Conservation (phyloP, 2,329 filamentous ascomycete species). For the Elsinoe arachidis region DNA sequence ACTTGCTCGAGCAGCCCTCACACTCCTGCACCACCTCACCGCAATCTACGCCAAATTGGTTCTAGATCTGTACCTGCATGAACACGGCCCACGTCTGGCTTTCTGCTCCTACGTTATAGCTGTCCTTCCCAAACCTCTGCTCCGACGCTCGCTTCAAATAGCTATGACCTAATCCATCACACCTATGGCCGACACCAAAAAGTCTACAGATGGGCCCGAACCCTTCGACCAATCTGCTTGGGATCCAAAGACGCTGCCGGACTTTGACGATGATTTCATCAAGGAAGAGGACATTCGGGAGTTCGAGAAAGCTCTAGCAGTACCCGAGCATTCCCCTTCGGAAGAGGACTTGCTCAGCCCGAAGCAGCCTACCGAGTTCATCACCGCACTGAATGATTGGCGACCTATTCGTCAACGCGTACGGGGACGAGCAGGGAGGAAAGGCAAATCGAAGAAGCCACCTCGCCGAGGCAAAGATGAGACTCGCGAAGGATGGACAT, state of each 20-base stretch:
- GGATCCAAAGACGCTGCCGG: constrained; percentile 64
- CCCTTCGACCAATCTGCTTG: constrained; percentile 57
- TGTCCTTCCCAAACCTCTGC: not conserved
- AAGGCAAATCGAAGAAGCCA: constrained; percentile 31
- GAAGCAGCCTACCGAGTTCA: constrained; percentile 47
- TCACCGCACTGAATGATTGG: constrained; percentile 94
- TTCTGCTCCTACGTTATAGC: not conserved
- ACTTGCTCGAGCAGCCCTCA: not conserved
- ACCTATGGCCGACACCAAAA: constrained; percentile 36
- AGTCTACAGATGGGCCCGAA: constrained; percentile 44
- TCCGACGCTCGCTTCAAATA: not conserved
- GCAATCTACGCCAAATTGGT: not conserved
- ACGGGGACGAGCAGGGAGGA: constrained; percentile 32
- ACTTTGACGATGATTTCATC: constrained; percentile 71
- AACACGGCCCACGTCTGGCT: not conserved
- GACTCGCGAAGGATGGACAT: constrained; percentile 87
- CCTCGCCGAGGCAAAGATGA: constrained; percentile 62
- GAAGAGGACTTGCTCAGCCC: constrained; percentile 45
- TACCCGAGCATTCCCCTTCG: constrained; percentile 62
- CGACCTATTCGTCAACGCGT: constrained; percentile 73
- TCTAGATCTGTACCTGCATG: constrained; percentile 7
- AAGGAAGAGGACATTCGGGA: constrained; percentile 61
- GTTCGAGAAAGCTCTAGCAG: constrained; percentile 74
- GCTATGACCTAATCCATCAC: not conserved
- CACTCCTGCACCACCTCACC: not conserved